phyloP scores from a whole-genome alignment of 2,329 filamentous ascomycete species.

The Chaetomium globosum region DNA sequence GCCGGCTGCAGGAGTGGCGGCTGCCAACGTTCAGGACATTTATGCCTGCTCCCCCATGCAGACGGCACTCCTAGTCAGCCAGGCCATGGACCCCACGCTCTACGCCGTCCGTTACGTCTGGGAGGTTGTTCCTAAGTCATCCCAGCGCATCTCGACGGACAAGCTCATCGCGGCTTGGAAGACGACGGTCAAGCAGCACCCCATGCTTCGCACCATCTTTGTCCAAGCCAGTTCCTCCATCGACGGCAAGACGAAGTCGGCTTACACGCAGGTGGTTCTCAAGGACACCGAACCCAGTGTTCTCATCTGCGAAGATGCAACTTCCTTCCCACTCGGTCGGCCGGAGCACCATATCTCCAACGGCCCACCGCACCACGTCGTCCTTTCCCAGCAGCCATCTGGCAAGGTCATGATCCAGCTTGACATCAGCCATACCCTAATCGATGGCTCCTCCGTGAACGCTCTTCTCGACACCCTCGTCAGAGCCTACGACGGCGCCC shows the following conservation, averaged over 20 bases:
- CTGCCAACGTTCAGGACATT: constrained; percentile 39
- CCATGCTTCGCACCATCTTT: constrained; percentile 74
- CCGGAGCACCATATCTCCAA: constrained; percentile 18
- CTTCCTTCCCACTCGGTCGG: constrained; percentile 17
- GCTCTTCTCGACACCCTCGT: constrained; percentile 38
- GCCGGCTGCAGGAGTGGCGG: constrained; percentile 26
- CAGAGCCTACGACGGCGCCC: constrained; percentile 32
- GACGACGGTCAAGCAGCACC: constrained; percentile 53
- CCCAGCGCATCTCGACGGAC: neutral
- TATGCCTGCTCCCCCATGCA: constrained; percentile 45
- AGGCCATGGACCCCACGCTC: constrained; percentile 29
- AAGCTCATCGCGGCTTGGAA: constrained; percentile 55
- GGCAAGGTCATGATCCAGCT: constrained; percentile 32
- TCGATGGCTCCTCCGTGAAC: constrained; percentile 42
- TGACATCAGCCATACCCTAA: constrained; percentile 43
- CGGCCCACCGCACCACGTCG: constrained; percentile 13
- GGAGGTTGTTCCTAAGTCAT: constrained; percentile 19
- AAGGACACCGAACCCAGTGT: constrained; percentile 15
- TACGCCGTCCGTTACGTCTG: constrained; percentile 28
- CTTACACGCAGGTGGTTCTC: constrained; percentile 40
- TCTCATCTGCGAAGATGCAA: constrained; percentile 9
- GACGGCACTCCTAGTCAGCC: constrained; percentile 42
- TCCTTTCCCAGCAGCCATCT: neutral
- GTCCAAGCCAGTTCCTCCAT: constrained; percentile 57
- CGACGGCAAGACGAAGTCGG: constrained; percentile 13